A percentile compares a stretch with the other conserved stretches of the same genome.
These are phyloP conservation scores for Stachybotrys chlorohalonatus DNA, from an alignment of 2,329 filamentous ascomycete species.

Conservation along the genomic window DNA sequence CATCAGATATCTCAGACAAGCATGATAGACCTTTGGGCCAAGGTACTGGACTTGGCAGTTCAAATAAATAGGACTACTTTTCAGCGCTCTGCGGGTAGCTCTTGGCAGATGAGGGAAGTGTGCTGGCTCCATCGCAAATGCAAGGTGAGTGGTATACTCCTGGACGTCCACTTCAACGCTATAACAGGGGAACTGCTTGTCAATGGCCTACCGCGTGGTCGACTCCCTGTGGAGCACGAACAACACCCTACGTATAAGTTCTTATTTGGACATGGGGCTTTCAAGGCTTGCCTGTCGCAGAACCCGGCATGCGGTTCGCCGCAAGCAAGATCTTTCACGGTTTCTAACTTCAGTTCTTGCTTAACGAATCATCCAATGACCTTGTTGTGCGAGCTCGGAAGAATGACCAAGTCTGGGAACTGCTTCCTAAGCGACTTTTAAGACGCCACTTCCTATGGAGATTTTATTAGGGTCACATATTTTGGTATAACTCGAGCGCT, in stretches of 20 bases:
- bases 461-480: constrained; percentile 30
- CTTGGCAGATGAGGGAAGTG: neutral
- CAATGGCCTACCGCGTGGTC: neutral
- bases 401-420: constrained; percentile 6
- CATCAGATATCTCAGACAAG: neutral
- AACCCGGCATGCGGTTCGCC: constrained; percentile 21
- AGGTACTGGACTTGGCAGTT: neutral
- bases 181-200: neutral
- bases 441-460: constrained; percentile 17
- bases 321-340: neutral
- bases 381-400: constrained; percentile 19
- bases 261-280: neutral
- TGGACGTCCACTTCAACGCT: constrained; percentile 32
- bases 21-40: neutral
- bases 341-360: neutral
- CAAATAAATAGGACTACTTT: neutral
- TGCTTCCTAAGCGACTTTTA: constrained; percentile 24
- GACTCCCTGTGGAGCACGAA: neutral
- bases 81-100: neutral
- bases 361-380: neutral
- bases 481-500: constrained; percentile 32
- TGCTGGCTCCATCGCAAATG: neutral
- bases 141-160: neutral
- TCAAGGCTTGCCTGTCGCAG: constrained; percentile 33
- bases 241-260: neutral